A percentile compares a stretch with the other conserved stretches of the same genome.
These are phyloP conservation scores for Stemphylium lycopersici DNA, from an alignment of 2,329 filamentous ascomycete genomes.

Conservation along the genomic window DNA sequence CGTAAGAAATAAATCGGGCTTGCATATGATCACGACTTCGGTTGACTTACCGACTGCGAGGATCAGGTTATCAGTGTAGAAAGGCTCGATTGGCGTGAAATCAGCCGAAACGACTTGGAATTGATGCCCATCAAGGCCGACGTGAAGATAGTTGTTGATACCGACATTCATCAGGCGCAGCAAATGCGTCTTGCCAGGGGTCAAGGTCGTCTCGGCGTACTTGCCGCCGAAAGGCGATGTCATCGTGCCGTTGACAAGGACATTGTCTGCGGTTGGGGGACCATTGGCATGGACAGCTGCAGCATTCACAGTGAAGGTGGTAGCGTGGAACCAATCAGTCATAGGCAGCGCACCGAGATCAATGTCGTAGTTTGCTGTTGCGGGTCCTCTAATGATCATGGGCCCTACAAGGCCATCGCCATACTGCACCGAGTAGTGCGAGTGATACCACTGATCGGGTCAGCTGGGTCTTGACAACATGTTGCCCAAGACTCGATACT, in stretches of 20 bases:
- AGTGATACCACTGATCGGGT: slow-evolving; percentile 55
- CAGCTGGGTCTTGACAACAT: slow-evolving; percentile 20
- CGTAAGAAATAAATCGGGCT: not conserved
- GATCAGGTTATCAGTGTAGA: slow-evolving; percentile 42
- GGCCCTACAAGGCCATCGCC: slow-evolving; percentile 52
- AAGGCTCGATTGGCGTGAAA: slow-evolving; percentile 53
- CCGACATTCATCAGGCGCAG: slow-evolving; percentile 52
- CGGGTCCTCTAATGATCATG: slow-evolving; percentile 51
- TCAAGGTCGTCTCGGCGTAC: slow-evolving; percentile 43
- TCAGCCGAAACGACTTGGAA: slow-evolving; percentile 54
- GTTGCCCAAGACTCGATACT: not conserved
- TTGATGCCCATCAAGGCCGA: slow-evolving; percentile 43
- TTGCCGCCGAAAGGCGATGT: slow-evolving; percentile 38
- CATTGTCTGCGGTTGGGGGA: slow-evolving; percentile 55
- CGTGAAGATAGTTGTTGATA: slow-evolving; percentile 34
- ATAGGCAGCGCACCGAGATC: slow-evolving; percentile 52
- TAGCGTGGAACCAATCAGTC: slow-evolving; percentile 44
- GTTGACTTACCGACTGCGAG: slow-evolving; percentile 45
- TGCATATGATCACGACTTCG: not conserved
- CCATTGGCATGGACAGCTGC: slow-evolving; percentile 45
- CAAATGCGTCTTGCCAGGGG: slow-evolving; percentile 51
- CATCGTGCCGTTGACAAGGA: slow-evolving; percentile 64
- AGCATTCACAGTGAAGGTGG: slow-evolving; percentile 40
- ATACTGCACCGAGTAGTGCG: slow-evolving; percentile 51
- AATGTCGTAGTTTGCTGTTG: slow-evolving; percentile 50